Evolutionary conservation across 805 yeast genomes (phyloP), one percentile per base, ranked within the genome.

Genomic region (Yamadazyma nakazawae): DNA sequence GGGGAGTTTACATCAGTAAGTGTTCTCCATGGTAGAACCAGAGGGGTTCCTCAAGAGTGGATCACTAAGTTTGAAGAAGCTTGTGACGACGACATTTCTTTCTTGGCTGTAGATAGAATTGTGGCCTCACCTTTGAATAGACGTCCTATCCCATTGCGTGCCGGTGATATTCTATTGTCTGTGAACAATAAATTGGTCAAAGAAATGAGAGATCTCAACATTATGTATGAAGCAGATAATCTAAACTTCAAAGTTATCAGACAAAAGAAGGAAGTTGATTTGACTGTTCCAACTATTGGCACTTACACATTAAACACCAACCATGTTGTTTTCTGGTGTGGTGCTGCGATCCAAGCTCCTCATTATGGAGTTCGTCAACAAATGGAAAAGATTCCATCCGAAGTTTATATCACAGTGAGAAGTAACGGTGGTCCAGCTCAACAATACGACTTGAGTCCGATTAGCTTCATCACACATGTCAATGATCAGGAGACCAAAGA

Each of bases 281-380:
- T 90, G 18, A 64, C 61, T 16, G 89, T 87, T 9, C 82, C 85
- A 10, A 82, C 95, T 3, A 77, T 80, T 2, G 77, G 79, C 17
- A 76, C 90, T 3, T 69, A 74, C 25, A 74, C 75, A 34, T 67
- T 81, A 39, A 70, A 75, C 46, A 88, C 96, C 1, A 76, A 79
- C 34, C 82, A 84, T 46, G 69, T 88, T 34, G 83, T 87, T 8
- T 73, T 78, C 41, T 91, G 96, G 94, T 80, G 90, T 43, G 97
- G 97, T 18, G 84, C 90, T 34, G 67, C 85, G 5, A 64, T 91
- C 30, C 97, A 91, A 60, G 77, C 81, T 34, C 96, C 97, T n/a
- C 97, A 89, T 63, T 95, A 86, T 59, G 92, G 94, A 8, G 96
- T 90, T 14, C 80, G 91, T 52, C 96, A 90, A 67, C 81, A 86